Base-by-base conservation (phyloP, 345 rosid species). In the Populus pruinosa region DNA sequence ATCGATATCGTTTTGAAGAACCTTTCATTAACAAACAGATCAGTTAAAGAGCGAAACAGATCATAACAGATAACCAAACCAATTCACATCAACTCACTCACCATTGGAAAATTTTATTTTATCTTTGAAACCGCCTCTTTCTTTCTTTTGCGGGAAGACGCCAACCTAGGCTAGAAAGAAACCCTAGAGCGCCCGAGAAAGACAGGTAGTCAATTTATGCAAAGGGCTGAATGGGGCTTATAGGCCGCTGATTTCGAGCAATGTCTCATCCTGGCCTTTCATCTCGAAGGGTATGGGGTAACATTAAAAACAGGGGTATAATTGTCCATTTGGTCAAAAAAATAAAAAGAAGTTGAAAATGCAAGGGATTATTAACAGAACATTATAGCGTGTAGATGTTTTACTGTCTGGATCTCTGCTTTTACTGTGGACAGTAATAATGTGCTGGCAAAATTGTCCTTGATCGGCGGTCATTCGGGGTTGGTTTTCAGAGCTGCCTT, bases 1-100 rank as follows among this genome's bases (percentile, higher is more conserved):
- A 43, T 74, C 77, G 56, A 74, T 63, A 63, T 74, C 77, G 69
- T 74, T 74, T 62, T 63, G 77, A 23, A 74, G 77, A 74, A 63
- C 69, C 77, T 62, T 33, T 16, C 39, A 59, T 23, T 59, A 59
- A 17, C 44, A 72, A 13, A 59, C 64, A n/a, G 64, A 23, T 59
- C 64, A 59, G 11, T 21, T 25, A 59, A 36, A 9, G 27, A 9
- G 27, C 0, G 21, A 47, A 8, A 1, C 61, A 17, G 38, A 21
- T 44, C 61, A 16, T 41, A 10, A 70, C 5, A 5, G n/a, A 27
- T 0, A 9, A 20, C 16, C 12, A 17, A 29, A 25, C 31, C 3
- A 43, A 8, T 23, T 10, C 33, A 29, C 25, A 8, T 18, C 5
- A 1, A 44, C 12, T 41, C 13, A 41, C 77, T 5, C 29, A 64